Conservation (phyloP, 305 asterid genomes). For the Fraxinus paxiana region DNA sequence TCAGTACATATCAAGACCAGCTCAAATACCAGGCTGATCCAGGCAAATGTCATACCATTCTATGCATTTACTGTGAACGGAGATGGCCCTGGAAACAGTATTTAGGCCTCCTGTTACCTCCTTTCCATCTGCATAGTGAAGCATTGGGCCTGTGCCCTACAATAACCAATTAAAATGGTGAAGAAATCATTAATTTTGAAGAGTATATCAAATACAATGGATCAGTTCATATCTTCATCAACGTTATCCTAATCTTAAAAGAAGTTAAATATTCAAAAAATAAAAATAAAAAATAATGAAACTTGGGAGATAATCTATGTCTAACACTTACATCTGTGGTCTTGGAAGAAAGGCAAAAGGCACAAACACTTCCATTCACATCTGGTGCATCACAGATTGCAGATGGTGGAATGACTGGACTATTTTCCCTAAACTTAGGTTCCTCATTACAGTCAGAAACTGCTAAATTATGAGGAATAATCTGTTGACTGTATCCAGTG, state of each 20-base stretch:
- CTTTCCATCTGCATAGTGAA: conserved; percentile 69
- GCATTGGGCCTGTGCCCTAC: conserved; percentile 63
- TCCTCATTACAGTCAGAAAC: conserved; percentile 32
- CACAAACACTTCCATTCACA: conserved; percentile 49
- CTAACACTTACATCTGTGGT: conserved; percentile 57
- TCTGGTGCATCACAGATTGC: conserved; percentile 27
- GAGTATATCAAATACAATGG: not conserved
- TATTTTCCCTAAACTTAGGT: conserved; percentile 29
- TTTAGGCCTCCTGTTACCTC: conserved; percentile 46
- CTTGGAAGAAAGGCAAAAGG: conserved; percentile 69
- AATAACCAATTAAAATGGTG: conserved; percentile 21
- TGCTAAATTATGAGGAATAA: conserved; percentile 23
- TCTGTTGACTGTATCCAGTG: conserved; percentile 22
- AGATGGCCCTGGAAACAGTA: conserved; percentile 41
- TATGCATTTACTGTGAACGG: conserved; percentile 78
- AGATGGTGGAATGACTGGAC: conserved; percentile 28
- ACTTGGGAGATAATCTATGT: not conserved
- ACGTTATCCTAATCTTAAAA: not conserved
- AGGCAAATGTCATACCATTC: conserved; percentile 56
- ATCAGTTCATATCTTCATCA: not conserved
- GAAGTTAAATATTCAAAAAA: not conserved
- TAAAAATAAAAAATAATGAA: not conserved
- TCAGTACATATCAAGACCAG: not conserved
- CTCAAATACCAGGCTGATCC: not conserved
- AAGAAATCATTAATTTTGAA: conserved; percentile 1